phyloP scores from a whole-genome alignment of 1,284 basidiomycete genomes.

The Macrocystidia cucumis region DNA sequence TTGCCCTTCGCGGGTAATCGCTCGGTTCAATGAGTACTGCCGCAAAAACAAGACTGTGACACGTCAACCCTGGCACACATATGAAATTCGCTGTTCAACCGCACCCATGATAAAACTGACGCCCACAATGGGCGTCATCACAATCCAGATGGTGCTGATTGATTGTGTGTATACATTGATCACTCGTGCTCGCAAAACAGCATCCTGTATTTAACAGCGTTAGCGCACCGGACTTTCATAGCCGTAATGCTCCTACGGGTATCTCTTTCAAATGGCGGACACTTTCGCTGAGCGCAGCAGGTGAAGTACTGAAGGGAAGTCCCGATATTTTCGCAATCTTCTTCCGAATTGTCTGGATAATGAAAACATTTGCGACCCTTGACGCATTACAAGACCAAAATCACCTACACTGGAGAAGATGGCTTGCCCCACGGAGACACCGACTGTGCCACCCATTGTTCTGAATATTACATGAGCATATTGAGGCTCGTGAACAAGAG shows the following conservation, averaged over 20 bases:
- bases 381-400: background rate
- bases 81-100: no score
- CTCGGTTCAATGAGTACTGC: constrained; percentile 57
- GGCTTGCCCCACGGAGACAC: constrained; percentile 65
- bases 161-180: constrained; percentile 66
- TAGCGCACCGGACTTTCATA: background rate
- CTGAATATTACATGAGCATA: constrained; percentile 22
- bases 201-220: constrained; percentile 29
- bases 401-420: constrained; percentile 53
- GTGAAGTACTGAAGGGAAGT: constrained; percentile 39
- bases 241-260: constrained; percentile 26
- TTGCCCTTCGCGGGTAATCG: constrained; percentile 34
- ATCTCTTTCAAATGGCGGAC: constrained; percentile 47
- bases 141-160: constrained; percentile 68
- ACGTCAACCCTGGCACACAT: constrained; percentile 4
- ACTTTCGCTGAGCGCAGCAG: constrained; percentile 47
- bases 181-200: constrained; percentile 37
- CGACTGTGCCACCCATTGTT: constrained; percentile 73
- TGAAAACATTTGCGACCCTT: no score
- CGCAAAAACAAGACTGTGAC: constrained; percentile 46
- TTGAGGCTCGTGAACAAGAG: background rate
- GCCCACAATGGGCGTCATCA: constrained; percentile 54
- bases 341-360: constrained; percentile 40
- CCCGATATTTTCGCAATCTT: constrained; percentile 42
- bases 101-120: constrained; percentile 50